These are phyloP conservation scores for Colletotrichum spinosum DNA, from an alignment of 2,329 filamentous ascomycete species.

Conservation along the genomic window DNA sequence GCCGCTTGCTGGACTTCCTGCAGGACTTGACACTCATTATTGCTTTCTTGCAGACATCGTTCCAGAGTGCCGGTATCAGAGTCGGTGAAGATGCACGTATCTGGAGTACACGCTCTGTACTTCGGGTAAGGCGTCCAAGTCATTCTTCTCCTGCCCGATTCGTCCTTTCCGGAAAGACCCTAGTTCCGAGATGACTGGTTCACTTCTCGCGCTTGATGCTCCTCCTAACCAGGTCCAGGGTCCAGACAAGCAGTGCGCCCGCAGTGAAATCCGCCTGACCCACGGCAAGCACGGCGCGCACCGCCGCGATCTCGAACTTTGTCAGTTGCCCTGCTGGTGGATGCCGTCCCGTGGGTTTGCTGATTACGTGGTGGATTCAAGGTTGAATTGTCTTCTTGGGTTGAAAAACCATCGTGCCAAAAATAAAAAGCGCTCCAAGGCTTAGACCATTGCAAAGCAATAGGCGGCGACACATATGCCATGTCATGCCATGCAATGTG, in stretches of 20 bases:
- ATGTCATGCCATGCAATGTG: neutral
- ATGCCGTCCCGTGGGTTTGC: no score
- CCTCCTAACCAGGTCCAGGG: neutral
- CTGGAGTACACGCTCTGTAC: conserved; percentile 9
- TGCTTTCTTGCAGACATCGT: conserved; percentile 23
- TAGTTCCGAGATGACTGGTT: conserved; percentile 6
- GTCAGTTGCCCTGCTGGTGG: no score
- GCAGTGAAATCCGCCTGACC: conserved; percentile 5
- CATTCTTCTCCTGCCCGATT: conserved; percentile 32
- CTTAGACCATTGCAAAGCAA: conserved; percentile 2
- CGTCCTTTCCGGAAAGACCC: conserved; percentile 14
- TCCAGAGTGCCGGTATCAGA: conserved; percentile 33
- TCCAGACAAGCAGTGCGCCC: conserved; percentile 19
- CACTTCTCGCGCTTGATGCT: conserved; percentile 4
- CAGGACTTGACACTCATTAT: conserved; percentile 10
- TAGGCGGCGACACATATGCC: neutral
- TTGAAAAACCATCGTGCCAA: neutral
- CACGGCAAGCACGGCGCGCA: conserved; percentile 1
- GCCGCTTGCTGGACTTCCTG: conserved; percentile 23
- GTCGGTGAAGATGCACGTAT: conserved; percentile 30
- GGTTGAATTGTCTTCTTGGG: neutral
- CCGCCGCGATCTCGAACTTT: neutral
- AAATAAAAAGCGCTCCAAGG: conserved; percentile 11
- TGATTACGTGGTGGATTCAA: neutral
- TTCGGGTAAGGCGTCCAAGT: conserved; percentile 16